Percentiles rank a stretch among this genome's conserved stretches.
These are phyloP conservation scores for Lycium barbarum DNA, from an alignment of 257 asterid species.

Conservation along the genomic window DNA sequence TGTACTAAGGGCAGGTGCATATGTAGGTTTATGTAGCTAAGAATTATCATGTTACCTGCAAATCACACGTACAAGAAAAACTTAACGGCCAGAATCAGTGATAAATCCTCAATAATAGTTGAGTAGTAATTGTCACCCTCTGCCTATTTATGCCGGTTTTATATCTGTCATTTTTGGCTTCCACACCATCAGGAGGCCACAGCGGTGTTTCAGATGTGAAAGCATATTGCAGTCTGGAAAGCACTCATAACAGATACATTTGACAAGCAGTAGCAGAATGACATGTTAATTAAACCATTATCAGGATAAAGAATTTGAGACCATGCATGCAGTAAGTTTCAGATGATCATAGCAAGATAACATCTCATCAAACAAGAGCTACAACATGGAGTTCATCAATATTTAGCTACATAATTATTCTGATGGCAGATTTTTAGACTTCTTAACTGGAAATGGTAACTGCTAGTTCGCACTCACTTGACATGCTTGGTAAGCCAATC, in stretches of 20 bases:
- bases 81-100: neutral
- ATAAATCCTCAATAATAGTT: neutral
- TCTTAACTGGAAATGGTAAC: neutral
- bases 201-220: neutral
- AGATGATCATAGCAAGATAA: constrained; percentile 20
- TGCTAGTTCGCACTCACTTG: constrained; percentile 29
- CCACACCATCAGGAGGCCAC: neutral
- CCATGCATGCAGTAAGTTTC: neutral
- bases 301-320: neutral
- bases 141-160: neutral
- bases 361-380: neutral
- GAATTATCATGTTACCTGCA: neutral
- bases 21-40: neutral
- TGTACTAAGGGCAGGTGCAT: constrained; percentile 5
- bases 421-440: neutral
- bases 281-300: neutral
- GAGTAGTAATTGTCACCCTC: neutral
- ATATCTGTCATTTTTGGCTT: neutral
- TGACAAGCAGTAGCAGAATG: constrained; percentile 2
- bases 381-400: neutral
- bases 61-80: neutral
- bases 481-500: constrained; percentile 56
- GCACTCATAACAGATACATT: neutral
- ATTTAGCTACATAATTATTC: neutral
- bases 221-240: neutral